Percentiles rank a stretch among this genome's conserved stretches.
These are phyloP conservation scores for Geotrichum candidum DNA, from an alignment of 1,139 yeast genomes.

Conservation along the genomic window DNA sequence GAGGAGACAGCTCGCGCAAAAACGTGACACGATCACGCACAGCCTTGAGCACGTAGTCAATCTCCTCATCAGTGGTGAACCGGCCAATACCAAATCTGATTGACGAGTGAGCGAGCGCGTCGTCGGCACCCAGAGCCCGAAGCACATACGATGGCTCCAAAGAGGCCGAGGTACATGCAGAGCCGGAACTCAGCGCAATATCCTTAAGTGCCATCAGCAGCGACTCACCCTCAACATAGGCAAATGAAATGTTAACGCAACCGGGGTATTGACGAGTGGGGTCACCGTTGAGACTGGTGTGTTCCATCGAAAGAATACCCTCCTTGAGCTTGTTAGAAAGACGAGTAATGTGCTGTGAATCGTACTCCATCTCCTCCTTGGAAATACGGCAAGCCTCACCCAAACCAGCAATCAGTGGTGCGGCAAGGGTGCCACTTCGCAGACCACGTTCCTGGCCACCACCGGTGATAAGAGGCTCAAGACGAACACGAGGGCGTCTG, in stretches of 20 bases:
- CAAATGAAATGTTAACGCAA: slow-evolving; percentile 93
- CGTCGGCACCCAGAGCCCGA: slow-evolving; percentile 96
- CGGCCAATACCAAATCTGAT: slow-evolving; percentile 97
- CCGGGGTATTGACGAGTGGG: slow-evolving; percentile 71
- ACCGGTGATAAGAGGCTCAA: slow-evolving; percentile 91
- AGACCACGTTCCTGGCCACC: slow-evolving; percentile 99
- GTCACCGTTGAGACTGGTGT: slow-evolving; percentile 87
- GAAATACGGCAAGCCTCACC: slow-evolving; percentile 95
- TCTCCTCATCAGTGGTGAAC: slow-evolving; percentile 92
- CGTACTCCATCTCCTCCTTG: slow-evolving; percentile 66
- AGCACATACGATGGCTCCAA: slow-evolving; percentile 95
- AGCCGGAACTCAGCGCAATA: slow-evolving; percentile 91
- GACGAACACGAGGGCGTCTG: slow-evolving; percentile 96
- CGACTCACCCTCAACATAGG: slow-evolving; percentile 97
- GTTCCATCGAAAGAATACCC: slow-evolving; percentile 75
- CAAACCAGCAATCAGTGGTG: slow-evolving; percentile 90
- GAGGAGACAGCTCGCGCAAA: slow-evolving; percentile 86
- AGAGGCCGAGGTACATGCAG: slow-evolving; percentile 99
- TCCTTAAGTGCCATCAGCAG: slow-evolving; percentile 95
- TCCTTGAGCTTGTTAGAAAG: slow-evolving; percentile 67
- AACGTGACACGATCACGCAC: slow-evolving; percentile 84
- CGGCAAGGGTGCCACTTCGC: slow-evolving; percentile 94
- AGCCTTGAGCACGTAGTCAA: slow-evolving; percentile 87
- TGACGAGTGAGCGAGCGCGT: slow-evolving; percentile 94
- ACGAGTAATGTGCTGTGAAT: slow-evolving; percentile 58